Evolutionary conservation across 2,329 filamentous ascomycete species (phyloP), one percentile per base, ranked within the genome.

Genomic region (Ophiocordyceps camponoti-rufipedis): DNA sequence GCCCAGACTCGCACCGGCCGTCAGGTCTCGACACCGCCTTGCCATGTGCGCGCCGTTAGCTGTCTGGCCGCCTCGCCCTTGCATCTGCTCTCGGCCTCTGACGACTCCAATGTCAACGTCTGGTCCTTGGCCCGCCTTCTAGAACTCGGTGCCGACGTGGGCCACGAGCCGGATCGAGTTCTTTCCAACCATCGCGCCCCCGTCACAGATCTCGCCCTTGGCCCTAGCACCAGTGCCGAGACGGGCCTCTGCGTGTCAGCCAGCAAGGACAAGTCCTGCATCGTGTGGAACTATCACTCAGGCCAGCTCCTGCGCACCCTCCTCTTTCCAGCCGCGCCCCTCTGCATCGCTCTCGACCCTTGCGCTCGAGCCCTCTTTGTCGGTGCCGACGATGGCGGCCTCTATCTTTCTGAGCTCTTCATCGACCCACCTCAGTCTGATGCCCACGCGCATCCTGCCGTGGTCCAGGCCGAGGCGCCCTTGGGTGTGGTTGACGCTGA

Each of bases 251-350:
- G 83, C 48, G 73, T 95, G 18, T 93, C 89, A 3, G 77, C 80
- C 7, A 85, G 85, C 51, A 79, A 76, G 54, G 91, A 96, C 64
- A 88, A 85, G 62, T 91, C 85, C 8, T 85, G 85, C 53, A 80
- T 94, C 55, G 71, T 94, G 48, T 98, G 91, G 91, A 88, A 96
- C 63, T 93, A 93, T 58, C 77, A 80, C 49, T 84, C 78, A 1
- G 85, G 85, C 38, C 74, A 77, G 48, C 69, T 82, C 11, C 66
- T 96, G 47, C 78, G 88, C 41, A 96, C 87, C 4, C 78, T 93
- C 51, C 71, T 96, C 39, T 76, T 96, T 47, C 77, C 84, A 2
- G 70, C 72, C n/a, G 67, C 73, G 16, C 85, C 88, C 14, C 68
- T 82, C 29, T 87, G 81, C 53, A 60, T 89, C 32, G 68, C 75